phyloP scores from a whole-genome alignment of 2,329 filamentous ascomycete genomes.

The Boeremia lycopersici region DNA sequence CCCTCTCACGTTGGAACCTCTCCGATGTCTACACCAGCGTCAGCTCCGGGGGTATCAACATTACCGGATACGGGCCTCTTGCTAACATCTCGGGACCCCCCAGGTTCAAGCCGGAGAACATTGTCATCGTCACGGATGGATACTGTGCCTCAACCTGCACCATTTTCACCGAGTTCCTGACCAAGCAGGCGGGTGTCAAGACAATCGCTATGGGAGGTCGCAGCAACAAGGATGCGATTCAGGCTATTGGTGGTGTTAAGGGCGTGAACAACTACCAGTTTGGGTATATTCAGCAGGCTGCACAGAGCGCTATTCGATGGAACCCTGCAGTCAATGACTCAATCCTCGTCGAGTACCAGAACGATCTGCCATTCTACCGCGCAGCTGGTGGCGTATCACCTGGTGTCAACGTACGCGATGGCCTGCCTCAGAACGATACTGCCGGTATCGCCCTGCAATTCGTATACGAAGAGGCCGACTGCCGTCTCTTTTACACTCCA shows the following conservation, averaged over 20 bases:
- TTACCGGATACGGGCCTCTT: constrained; percentile 43
- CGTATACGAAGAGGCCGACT: constrained; percentile 48
- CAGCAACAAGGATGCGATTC: constrained; percentile 55
- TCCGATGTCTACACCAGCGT: constrained; percentile 39
- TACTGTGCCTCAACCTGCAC: constrained; percentile 65
- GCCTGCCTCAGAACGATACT: constrained; percentile 38
- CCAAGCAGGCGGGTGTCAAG: constrained; percentile 59
- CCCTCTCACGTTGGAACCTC: constrained; percentile 43
- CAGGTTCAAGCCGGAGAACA: constrained; percentile 61
- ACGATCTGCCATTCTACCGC: constrained; percentile 36
- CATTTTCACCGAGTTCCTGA: constrained; percentile 62
- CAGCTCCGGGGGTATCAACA: constrained; percentile 44
- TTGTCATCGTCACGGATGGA: constrained; percentile 63
- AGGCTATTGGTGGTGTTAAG: constrained; percentile 62
- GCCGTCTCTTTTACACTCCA: constrained; percentile 49
- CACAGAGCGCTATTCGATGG: constrained; percentile 27
- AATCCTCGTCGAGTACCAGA: constrained; percentile 34
- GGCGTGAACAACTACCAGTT: constrained; percentile 51
- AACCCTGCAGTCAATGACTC: constrained; percentile 35
- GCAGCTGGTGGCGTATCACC: constrained; percentile 13
- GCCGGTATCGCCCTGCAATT: constrained; percentile 47
- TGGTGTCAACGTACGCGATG: constrained; percentile 46
- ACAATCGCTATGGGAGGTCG: constrained; percentile 60
- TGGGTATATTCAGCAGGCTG: constrained; percentile 38
- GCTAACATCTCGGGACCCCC: constrained; percentile 51